A percentile compares a stretch with the other conserved stretches of the same genome.
Conservation (phyloP, 768 basidiomycete genomes). For the Imleria badia region DNA sequence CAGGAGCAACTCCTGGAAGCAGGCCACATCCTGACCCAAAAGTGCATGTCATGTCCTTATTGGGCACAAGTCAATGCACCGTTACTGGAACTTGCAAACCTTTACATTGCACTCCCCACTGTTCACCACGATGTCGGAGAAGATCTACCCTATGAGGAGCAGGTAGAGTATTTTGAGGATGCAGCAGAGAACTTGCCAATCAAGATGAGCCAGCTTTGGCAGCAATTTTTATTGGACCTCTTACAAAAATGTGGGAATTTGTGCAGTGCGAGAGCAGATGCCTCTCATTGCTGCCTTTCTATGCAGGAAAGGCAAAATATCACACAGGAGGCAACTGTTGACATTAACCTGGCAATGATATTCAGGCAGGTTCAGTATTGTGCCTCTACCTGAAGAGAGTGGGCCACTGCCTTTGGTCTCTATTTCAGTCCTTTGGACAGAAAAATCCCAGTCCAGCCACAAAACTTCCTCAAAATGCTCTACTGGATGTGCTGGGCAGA, state of each 20-base stretch:
- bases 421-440: not conserved
- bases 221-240: not conserved
- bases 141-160: constrained; percentile 3
- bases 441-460: not conserved
- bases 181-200: not conserved
- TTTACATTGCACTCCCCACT: not conserved
- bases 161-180: not conserved
- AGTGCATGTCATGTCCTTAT: not conserved
- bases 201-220: not conserved
- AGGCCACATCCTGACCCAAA: constrained; percentile 1
- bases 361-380: not conserved
- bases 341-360: not conserved
- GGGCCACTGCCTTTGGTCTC: not conserved
- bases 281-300: not conserved
- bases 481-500: constrained; percentile 7
- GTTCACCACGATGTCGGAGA: not conserved
- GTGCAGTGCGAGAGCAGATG: not conserved
- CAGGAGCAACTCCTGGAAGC: not conserved
- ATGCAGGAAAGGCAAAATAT: not conserved
- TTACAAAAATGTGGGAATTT: constrained; percentile 6
- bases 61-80: not conserved
- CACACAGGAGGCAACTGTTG: not conserved
- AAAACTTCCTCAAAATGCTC: not conserved
- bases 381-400: not conserved
- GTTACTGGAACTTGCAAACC: not conserved